Evolutionary conservation across 23 red algal genomes (phyloP).

Genomic region (Gracilaria domingensis): DNA sequence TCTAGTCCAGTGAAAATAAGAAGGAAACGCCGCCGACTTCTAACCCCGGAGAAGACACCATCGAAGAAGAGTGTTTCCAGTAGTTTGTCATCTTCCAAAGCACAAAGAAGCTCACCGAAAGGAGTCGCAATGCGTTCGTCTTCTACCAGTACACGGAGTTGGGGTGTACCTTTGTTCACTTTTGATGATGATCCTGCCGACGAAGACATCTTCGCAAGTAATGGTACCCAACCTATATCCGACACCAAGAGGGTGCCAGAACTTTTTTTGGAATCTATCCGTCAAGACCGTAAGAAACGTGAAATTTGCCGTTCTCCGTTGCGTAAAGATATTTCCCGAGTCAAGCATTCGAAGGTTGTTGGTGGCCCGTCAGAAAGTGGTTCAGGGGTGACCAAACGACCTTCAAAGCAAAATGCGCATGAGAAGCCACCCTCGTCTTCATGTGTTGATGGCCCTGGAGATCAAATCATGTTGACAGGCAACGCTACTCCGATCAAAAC

Average conservation of each 20-base stretch:
- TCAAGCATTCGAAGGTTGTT: background rate
- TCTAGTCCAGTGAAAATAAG: background rate
- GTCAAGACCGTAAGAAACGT: background rate
- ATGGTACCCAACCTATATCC: background rate
- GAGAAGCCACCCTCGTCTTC: background rate
- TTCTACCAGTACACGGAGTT: background rate
- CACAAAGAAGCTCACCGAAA: background rate
- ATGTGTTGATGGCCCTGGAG: background rate
- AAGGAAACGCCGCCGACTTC: background rate
- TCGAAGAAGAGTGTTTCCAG: background rate
- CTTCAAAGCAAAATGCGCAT: background rate
- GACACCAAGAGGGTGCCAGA: background rate
- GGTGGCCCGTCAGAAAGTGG: background rate
- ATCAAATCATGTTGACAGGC: background rate
- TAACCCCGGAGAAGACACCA: background rate
- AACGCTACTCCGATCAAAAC: background rate
- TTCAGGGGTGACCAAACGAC: background rate
- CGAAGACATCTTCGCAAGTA: background rate
- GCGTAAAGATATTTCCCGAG: background rate
- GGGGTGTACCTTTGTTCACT: background rate
- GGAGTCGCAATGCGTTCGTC: background rate
- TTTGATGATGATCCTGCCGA: background rate
- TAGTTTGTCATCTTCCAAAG: background rate
- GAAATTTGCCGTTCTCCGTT: background rate
- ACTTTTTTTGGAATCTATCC: background rate